Evolutionary conservation across 257 asterid genomes (phyloP), one percentile per base, ranked within the genome.

Genomic region (Datura wrightii): DNA sequence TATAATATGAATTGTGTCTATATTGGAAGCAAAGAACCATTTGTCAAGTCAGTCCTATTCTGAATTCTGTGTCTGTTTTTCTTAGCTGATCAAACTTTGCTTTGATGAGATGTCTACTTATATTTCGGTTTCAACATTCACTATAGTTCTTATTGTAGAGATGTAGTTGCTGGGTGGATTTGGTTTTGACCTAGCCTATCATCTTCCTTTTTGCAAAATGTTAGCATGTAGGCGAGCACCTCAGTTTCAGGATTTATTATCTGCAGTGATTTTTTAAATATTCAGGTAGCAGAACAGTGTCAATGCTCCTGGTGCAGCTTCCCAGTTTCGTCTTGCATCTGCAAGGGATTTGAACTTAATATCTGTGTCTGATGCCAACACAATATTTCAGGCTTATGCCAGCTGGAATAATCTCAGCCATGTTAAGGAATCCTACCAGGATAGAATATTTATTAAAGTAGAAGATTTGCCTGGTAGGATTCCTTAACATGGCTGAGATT

Each of bases 321-420:
- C 99, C 85, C 97, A 94, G 92, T 84, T 96, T 72, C 94, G 97
- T 48, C 89, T 94, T 84, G 90, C 97, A 82, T 87, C 97, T 82
- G 90, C 97, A 9, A 88, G 93, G 88, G 95, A 91, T 88, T 92
- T 94, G 88, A 94, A 93, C 84, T 46, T 96, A 88, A 92, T 96
- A 79, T 93, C 99, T 41, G 94, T 93, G 50, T 96, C 97, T 80
- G 94, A 96, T 91, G 91, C 92, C 86, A 96, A 96, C 90, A 94
- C 91, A 92, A 89, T 94, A 76, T 91, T 93, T 87, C 98, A 94
- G 93, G 99, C 99, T 69, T 96, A 93, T 89, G 94, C 98, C 69
- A 96, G 99, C 93, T 96, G 99, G 99, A 92, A 86, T 86, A 94
- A 92, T 79, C 97, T 93, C 83, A 87, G 90, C 87, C 87, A 84